phyloP scores from a whole-genome alignment of 169 alveolate species.

The Babesia caballi region DNA sequence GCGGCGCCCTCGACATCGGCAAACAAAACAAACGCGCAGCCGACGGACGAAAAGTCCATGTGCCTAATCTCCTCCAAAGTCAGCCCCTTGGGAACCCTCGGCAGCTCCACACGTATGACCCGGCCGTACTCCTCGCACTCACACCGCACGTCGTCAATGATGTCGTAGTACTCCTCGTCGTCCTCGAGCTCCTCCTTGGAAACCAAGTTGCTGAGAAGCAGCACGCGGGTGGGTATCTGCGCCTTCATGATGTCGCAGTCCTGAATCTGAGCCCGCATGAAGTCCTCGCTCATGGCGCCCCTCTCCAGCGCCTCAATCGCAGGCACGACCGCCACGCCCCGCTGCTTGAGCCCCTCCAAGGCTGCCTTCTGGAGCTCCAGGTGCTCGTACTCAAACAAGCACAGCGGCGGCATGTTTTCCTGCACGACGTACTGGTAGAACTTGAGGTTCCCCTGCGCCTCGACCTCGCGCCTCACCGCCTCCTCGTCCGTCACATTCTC shows the following conservation, averaged over 20 bases:
- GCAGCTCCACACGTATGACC: constrained; percentile 80
- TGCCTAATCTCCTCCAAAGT: constrained; percentile 56
- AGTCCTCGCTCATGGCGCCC: constrained; percentile 49
- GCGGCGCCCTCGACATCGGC: constrained; percentile 71
- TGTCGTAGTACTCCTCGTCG: constrained; percentile 83
- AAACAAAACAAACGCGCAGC: constrained; percentile 77
- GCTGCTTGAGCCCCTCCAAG: constrained; percentile 23
- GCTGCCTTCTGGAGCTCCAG: constrained; percentile 55
- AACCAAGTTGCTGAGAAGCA: constrained; percentile 78
- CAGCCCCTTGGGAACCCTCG: constrained; percentile 74
- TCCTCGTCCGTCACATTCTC: constrained; percentile 33
- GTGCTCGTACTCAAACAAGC: constrained; percentile 58
- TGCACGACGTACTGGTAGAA: constrained; percentile 18
- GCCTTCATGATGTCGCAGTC: constrained; percentile 62
- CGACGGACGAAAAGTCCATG: constrained; percentile 65
- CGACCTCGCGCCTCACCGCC: constrained; percentile 12
- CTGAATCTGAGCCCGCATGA: constrained; percentile 33
- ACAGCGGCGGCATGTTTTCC: constrained; percentile 4
- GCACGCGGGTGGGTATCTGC: constrained; percentile 76
- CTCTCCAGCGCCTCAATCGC: constrained; percentile 75
- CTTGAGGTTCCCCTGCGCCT: constrained; percentile 23
- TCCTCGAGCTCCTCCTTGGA: constrained; percentile 78
- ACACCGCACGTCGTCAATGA: constrained; percentile 80
- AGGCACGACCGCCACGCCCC: constrained; percentile 47
- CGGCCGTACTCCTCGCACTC: constrained; percentile 82